Evolutionary conservation across 2,329 filamentous ascomycete species (phyloP).

Genomic region (Dactylellina haptotyla): DNA sequence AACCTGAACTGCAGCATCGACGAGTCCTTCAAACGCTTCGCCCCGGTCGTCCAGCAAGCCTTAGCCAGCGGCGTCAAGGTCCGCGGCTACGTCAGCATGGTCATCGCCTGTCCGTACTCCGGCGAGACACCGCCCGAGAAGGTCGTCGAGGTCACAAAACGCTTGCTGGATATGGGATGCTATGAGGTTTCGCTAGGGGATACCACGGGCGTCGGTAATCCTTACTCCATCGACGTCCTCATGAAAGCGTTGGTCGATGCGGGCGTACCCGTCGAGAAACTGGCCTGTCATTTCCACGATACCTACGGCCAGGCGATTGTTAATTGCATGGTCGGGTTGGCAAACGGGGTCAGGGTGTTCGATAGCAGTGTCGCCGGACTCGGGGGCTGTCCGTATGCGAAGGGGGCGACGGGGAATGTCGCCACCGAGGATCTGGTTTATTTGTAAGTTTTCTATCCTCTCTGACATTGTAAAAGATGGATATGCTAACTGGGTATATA

Average conservation of each 20-base stretch:
- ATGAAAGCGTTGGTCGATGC: constrained; percentile 73
- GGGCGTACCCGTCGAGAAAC: constrained; percentile 74
- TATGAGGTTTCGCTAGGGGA: constrained; percentile 91
- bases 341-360: constrained; percentile 80
- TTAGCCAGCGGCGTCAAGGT: constrained; percentile 74
- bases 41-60: constrained; percentile 74
- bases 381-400: constrained; percentile 85
- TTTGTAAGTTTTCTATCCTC: constrained; percentile 62
- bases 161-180: constrained; percentile 83
- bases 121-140: constrained; percentile 72
- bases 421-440: constrained; percentile 86
- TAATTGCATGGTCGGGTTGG: constrained; percentile 79
- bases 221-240: constrained; percentile 60
- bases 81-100: constrained; percentile 82
- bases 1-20: constrained; percentile 85
- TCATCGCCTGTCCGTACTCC: constrained; percentile 81
- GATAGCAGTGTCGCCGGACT: constrained; percentile 82
- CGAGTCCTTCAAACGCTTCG: constrained; percentile 76
- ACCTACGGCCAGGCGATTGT: constrained; percentile 87
- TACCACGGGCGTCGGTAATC: constrained; percentile 87
- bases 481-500: constrained; percentile 32
- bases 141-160: constrained; percentile 74
- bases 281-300: constrained; percentile 89
- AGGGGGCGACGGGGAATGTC: constrained; percentile 86
- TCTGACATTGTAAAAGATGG: neutral